Conservation (phyloP, 352 stramenopile species). For the Globisporangium middletonii region DNA sequence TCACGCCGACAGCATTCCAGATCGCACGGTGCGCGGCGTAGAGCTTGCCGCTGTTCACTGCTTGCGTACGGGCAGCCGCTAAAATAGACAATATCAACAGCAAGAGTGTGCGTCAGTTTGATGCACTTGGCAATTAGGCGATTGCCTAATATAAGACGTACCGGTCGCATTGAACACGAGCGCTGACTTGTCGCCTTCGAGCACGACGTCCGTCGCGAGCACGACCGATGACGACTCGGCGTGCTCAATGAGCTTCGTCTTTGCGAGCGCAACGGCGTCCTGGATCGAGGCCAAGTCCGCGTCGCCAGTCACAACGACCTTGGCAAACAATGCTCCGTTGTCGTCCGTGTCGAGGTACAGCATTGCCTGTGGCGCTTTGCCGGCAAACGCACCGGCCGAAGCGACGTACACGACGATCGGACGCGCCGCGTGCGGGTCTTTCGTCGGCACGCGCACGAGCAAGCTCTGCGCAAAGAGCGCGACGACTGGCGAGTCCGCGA, state of each 20-base stretch:
- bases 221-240: slow-evolving; percentile 48
- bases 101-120: not conserved
- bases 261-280: slow-evolving; percentile 52
- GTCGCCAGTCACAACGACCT: slow-evolving; percentile 62
- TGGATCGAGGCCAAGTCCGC: slow-evolving; percentile 48
- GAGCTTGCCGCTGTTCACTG: slow-evolving; percentile 51
- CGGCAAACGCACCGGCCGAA: slow-evolving; percentile 53
- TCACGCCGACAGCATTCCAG: slow-evolving; percentile 60
- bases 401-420: slow-evolving; percentile 77
- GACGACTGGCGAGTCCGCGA: slow-evolving; percentile 69
- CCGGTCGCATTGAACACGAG: slow-evolving; percentile 66
- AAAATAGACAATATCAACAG: not conserved
- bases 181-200: slow-evolving; percentile 58
- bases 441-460: slow-evolving; percentile 59
- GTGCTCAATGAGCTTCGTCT: slow-evolving; percentile 65
- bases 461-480: slow-evolving; percentile 68
- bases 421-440: slow-evolving; percentile 58
- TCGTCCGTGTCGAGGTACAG: slow-evolving; percentile 66
- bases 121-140: too few relatives aligned
- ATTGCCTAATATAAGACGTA: slow-evolving; percentile 6
- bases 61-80: slow-evolving; percentile 46
- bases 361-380: slow-evolving; percentile 45
- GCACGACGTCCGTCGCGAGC: slow-evolving; percentile 43
- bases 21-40: slow-evolving; percentile 70
- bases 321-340: slow-evolving; percentile 50